Percentiles rank a stretch among this genome's conserved stretches.
Evolutionary conservation across 2,329 filamentous ascomycete genomes (phyloP).

Genomic region (Orbilia brochopaga): DNA sequence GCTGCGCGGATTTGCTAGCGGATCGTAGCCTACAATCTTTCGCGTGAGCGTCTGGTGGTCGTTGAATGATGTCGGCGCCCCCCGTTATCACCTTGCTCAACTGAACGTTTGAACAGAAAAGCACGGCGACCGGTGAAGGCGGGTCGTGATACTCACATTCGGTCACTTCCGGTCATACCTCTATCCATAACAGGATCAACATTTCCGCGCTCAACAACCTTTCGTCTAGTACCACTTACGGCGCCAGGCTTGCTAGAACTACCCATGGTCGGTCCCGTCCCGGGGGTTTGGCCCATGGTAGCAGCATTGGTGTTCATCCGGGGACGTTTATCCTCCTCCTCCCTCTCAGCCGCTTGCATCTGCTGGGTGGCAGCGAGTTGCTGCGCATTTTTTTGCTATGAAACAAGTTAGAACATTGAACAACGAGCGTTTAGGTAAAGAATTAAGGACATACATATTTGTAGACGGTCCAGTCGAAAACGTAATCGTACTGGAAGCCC

Average conservation of each 20-base stretch:
- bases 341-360: constrained; percentile 51
- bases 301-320: constrained; percentile 52
- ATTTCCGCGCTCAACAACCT: constrained; percentile 54
- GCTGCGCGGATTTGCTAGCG: constrained; percentile 55
- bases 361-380: constrained; percentile 53
- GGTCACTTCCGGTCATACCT: constrained; percentile 55
- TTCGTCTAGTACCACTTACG: constrained; percentile 53
- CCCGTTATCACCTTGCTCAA: constrained; percentile 43
- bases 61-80: constrained; percentile 37
- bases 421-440: constrained; percentile 10
- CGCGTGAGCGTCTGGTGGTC: constrained; percentile 46
- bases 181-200: constrained; percentile 55
- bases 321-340: constrained; percentile 53
- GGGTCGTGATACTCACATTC: constrained; percentile 54
- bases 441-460: constrained; percentile 54
- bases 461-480: constrained; percentile 92
- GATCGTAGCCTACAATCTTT: constrained; percentile 55
- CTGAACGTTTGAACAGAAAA: constrained; percentile 38
- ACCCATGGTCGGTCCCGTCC: constrained; percentile 50
- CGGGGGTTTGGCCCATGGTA: constrained; percentile 53
- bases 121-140: constrained; percentile 39
- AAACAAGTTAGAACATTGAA: constrained; percentile 43
- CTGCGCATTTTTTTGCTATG: constrained; percentile 55
- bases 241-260: constrained; percentile 53
- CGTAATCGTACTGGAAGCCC: constrained; percentile 99